Evolutionary conservation across 106 monocot genomes (phyloP).

Genomic region (Platanthera guangdongensis): DNA sequence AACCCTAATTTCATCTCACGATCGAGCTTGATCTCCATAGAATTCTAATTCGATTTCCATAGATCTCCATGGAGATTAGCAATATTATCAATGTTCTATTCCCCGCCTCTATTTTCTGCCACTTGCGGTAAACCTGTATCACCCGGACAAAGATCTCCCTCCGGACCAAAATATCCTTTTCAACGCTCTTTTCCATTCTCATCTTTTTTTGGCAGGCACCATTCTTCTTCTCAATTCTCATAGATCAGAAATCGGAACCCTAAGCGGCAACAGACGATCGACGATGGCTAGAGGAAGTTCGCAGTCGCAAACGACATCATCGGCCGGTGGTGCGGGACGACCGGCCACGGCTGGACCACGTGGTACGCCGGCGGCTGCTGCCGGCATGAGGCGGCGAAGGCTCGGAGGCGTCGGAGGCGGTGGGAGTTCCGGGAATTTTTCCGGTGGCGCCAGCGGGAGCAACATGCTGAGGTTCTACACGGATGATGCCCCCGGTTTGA

Average conservation of each 20-base stretch:
- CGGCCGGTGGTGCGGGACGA: slow-evolving; percentile 26
- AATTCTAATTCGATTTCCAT: too few relatives aligned
- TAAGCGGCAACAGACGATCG: background rate
- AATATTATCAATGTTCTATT: too few relatives aligned
- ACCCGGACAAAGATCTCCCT: too few relatives aligned
- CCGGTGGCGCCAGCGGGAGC: slow-evolving; percentile 32
- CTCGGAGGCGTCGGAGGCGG: slow-evolving; percentile 10
- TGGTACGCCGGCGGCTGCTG: slow-evolving; percentile 55
- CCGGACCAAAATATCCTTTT: background rate
- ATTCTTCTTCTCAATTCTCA: too few relatives aligned
- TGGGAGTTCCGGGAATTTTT: slow-evolving; percentile 11
- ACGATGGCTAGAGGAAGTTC: slow-evolving; percentile 51
- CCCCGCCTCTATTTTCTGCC: too few relatives aligned
- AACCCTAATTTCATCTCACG: too few relatives aligned
- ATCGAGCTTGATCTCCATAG: too few relatives aligned
- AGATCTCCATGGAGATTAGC: too few relatives aligned
- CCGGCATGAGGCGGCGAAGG: slow-evolving; percentile 47
- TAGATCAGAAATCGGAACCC: background rate
- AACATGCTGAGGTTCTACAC: slow-evolving; percentile 97
- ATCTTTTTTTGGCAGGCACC: background rate
- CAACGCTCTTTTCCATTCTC: background rate
- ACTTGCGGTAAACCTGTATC: too few relatives aligned
- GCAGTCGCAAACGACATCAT: slow-evolving; percentile 41
- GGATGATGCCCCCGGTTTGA: slow-evolving; percentile 90
- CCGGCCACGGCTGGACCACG: slow-evolving; percentile 48